Evolutionary conservation across 2,329 filamentous ascomycete genomes (phyloP).

Genomic region (Aspergillus phoenicis): DNA sequence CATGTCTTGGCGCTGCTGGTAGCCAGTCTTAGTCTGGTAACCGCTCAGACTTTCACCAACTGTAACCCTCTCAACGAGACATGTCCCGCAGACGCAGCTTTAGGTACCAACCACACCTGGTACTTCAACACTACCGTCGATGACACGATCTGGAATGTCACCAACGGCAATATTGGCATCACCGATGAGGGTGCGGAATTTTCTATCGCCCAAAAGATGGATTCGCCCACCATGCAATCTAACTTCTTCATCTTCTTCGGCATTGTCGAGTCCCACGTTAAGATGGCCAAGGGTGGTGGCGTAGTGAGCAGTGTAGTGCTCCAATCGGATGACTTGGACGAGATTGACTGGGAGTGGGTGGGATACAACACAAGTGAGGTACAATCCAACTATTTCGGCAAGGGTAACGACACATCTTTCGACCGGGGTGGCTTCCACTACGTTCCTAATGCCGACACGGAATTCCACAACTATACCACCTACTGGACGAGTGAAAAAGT

Average conservation of each 20-base stretch:
- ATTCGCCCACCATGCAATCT: slow-evolving; percentile 77
- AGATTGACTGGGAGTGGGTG: slow-evolving; percentile 71
- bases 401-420: slow-evolving; percentile 75
- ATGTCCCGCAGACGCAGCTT: slow-evolving; percentile 71
- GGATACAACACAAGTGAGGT: slow-evolving; percentile 42
- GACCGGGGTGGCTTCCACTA: slow-evolving; percentile 80
- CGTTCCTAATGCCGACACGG: slow-evolving; percentile 58
- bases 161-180: slow-evolving; percentile 66
- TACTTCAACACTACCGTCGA: slow-evolving; percentile 65
- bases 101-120: slow-evolving; percentile 64
- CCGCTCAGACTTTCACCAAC: slow-evolving; percentile 72
- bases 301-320: slow-evolving; percentile 82
- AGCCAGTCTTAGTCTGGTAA: slow-evolving; percentile 32
- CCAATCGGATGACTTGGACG: slow-evolving; percentile 80
- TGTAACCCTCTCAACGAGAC: slow-evolving; percentile 76
- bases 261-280: slow-evolving; percentile 74
- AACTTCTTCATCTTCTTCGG: slow-evolving; percentile 88
- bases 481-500: slow-evolving; percentile 69
- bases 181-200: slow-evolving; percentile 68
- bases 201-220: slow-evolving; percentile 67
- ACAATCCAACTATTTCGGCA: slow-evolving; percentile 96
- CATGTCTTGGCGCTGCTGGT: slow-evolving; percentile 31
- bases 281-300: slow-evolving; percentile 72
- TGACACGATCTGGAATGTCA: slow-evolving; percentile 67
- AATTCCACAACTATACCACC: slow-evolving; percentile 55